Evolutionary conservation across 2,329 filamentous ascomycete species (phyloP), one percentile per base, ranked within the genome.

Genomic region (Tolypocladium ophioglossoides): DNA sequence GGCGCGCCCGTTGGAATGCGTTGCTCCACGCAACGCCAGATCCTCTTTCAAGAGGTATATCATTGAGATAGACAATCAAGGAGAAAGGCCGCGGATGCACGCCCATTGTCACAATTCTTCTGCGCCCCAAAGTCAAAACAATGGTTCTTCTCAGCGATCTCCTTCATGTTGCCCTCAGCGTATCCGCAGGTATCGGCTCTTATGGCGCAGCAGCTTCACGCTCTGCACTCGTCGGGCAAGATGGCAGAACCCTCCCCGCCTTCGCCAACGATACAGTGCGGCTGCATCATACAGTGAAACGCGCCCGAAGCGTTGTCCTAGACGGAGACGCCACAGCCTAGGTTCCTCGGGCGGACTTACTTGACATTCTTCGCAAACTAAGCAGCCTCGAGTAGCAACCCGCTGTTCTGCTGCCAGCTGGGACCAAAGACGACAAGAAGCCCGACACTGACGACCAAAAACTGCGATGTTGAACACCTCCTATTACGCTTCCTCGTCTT

Each of bases 1-100:
- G 34, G 35, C 56, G 44, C 52, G 55, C 50, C 54, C 44, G 55
- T 56, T 64, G 67, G 67, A 68, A 70, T 68, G 67, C 56, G 63
- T 67, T 65, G 63, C 66, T 68, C 63, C 62, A 47, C 57, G 55
- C 61, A 57, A 67, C 66, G 41, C 32, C 37, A 14, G 48, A 52
- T 22, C 18, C 44, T 30, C 35, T 44, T 46, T 52, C 50, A 38
- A 44, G 53, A 53, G 27, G 54, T 54, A 61, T 64, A 65, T 61
- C 44, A 7, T 11, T 18, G 16, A 20, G 10, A n/a, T 20, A 8
- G 44, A 34, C 44, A 48, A 34, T 34, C 27, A 8, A 47, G 44
- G 10, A 24, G 14, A 32, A 3, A 47, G 27, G 18, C 18, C 2
- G n/a, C 20, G 18, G 20, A 18, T 47, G 44, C 18, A 32, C 18